phyloP scores from a whole-genome alignment of 2,329 filamentous ascomycete species.

The Ciborinia camelliae region DNA sequence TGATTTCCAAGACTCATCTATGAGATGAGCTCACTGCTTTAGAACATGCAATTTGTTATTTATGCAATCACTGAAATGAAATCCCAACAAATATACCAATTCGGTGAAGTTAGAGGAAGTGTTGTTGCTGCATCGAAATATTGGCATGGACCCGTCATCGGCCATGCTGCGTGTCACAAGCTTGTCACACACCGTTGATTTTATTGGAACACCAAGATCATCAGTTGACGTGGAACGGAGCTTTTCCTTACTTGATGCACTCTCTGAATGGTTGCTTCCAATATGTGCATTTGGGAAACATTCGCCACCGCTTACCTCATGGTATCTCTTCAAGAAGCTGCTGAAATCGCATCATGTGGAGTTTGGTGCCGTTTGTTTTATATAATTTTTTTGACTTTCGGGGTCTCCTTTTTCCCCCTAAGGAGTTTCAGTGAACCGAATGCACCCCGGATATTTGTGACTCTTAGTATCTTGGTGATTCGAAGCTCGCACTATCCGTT shows the following conservation, averaged over 20 bases:
- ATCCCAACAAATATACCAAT: background rate
- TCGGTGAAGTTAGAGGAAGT: background rate
- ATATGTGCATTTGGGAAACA: background rate
- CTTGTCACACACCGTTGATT: conserved; percentile 6
- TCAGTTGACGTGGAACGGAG: conserved; percentile 6
- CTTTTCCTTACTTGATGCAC: conserved; percentile 9
- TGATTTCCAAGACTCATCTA: background rate
- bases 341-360: background rate
- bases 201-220: conserved; percentile 11
- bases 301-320: background rate
- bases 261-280: conserved; percentile 10
- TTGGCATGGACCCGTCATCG: background rate
- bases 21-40: background rate
- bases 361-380: background rate
- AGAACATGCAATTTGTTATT: background rate
- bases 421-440: background rate
- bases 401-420: too few species aligned
- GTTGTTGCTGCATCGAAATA: conserved; percentile 12
- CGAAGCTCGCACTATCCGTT: background rate
- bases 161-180: conserved; percentile 1
- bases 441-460: background rate
- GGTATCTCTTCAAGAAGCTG: background rate
- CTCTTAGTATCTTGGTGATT: background rate
- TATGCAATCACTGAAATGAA: background rate
- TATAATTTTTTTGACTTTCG: background rate